A percentile compares a stretch with the other conserved stretches of the same genome.
phyloP scores from a whole-genome alignment of 805 yeast species.

The Phaffomyces antillensis region DNA sequence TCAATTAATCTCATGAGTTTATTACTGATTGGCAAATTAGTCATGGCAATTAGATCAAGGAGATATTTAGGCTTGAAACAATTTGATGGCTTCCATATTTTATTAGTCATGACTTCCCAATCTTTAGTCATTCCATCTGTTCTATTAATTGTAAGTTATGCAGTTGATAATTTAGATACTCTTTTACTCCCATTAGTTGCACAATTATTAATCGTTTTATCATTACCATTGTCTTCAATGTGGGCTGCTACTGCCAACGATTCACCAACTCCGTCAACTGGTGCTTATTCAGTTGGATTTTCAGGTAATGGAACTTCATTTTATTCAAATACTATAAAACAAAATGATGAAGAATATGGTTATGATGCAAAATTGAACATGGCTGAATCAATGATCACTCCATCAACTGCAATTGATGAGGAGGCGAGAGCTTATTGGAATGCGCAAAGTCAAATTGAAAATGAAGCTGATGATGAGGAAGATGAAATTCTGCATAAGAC shows the following conservation, averaged over 20 bases:
- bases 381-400: constrained; percentile 22
- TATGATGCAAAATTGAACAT: background rate
- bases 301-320: constrained; percentile 12
- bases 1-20: constrained; percentile 59
- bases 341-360: constrained; percentile 5
- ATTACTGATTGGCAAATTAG: constrained; percentile 57
- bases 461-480: constrained; percentile 10
- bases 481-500: constrained; percentile 16
- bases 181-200: constrained; percentile 46
- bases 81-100: constrained; percentile 73
- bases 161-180: constrained; percentile 26
- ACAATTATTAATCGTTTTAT: constrained; percentile 55
- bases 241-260: constrained; percentile 77
- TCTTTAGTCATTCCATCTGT: constrained; percentile 75
- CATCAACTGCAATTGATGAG: constrained; percentile 29
- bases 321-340: constrained; percentile 13
- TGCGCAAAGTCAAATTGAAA: constrained; percentile 19
- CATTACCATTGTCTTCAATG: constrained; percentile 76
- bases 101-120: constrained; percentile 76
- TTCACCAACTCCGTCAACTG: constrained; percentile 33
- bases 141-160: constrained; percentile 51
- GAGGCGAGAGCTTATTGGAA: constrained; percentile 28
- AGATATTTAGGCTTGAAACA: constrained; percentile 72
- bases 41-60: constrained; percentile 64
- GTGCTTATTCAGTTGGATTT: constrained; percentile 6